These are phyloP conservation scores for Phytophthora nicotianae DNA, from an alignment of 352 stramenopile species.

Conservation along the genomic window DNA sequence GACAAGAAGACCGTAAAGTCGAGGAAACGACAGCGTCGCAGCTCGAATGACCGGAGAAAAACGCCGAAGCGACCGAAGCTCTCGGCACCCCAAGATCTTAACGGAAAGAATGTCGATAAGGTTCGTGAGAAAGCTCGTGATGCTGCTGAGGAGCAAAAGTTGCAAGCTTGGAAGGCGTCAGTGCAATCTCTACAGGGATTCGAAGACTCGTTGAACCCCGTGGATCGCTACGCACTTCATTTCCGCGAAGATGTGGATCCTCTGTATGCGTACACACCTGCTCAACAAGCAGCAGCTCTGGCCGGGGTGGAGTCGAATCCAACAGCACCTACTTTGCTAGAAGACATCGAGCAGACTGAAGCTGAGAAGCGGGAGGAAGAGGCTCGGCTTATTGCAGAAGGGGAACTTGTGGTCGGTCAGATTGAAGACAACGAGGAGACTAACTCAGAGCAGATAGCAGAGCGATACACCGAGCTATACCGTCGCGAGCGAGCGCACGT, in stretches of 20 bases:
- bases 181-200: slow-evolving; percentile 86
- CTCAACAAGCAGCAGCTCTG: slow-evolving; percentile 38
- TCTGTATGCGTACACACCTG: slow-evolving; percentile 61
- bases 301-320: slow-evolving; percentile 28
- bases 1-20: slow-evolving; percentile 25
- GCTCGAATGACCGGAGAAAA: slow-evolving; percentile 18
- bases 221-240: slow-evolving; percentile 94
- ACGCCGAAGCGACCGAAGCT: slow-evolving; percentile 43
- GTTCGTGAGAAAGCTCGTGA: slow-evolving; percentile 88
- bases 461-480: slow-evolving; percentile 57
- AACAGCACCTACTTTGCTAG: slow-evolving; percentile 21
- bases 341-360: slow-evolving; percentile 74
- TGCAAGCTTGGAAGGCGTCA: slow-evolving; percentile 87
- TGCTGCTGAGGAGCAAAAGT: slow-evolving; percentile 92
- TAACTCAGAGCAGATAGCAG: slow-evolving; percentile 20
- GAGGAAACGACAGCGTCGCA: slow-evolving; percentile 32
- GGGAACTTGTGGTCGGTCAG: slow-evolving; percentile 68
- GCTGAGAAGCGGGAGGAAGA: slow-evolving; percentile 70
- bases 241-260: slow-evolving; percentile 94
- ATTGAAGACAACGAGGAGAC: slow-evolving; percentile 32
- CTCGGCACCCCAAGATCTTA: slow-evolving; percentile 13
- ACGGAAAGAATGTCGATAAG: slow-evolving; percentile 46
- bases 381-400: slow-evolving; percentile 58
- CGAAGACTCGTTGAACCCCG: slow-evolving; percentile 91
- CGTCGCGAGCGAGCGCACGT: slow-evolving; percentile 65